Percentiles rank a stretch among this genome's conserved stretches.
Evolutionary conservation across 2,329 filamentous ascomycete genomes (phyloP).

Genomic region (Cryphonectria nitschkei): DNA sequence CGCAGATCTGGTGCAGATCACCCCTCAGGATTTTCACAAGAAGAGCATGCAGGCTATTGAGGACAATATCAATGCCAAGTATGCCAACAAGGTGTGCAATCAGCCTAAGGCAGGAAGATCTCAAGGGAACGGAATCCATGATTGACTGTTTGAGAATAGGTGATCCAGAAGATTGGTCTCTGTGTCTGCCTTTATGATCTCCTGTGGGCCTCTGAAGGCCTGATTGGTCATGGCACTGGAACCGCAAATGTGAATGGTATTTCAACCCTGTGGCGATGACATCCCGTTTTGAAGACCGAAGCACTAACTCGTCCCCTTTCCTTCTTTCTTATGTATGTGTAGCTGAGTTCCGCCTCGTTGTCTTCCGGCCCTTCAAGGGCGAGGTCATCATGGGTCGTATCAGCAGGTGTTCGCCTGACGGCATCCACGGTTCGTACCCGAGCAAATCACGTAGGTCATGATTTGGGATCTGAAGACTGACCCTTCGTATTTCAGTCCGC

Average conservation of each 20-base stretch:
- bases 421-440: slow-evolving; percentile 65
- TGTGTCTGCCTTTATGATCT: slow-evolving; percentile 94
- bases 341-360: slow-evolving; percentile 92
- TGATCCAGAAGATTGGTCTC: slow-evolving; percentile 91
- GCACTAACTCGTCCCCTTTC: slow-evolving; percentile 24
- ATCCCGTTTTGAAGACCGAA: not conserved
- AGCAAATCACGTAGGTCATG: no score
- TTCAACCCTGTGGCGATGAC: no score
- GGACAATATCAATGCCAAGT: slow-evolving; percentile 96
- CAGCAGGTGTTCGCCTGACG: slow-evolving; percentile 70
- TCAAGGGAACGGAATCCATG: not conserved
- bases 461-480: slow-evolving; percentile 5
- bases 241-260: slow-evolving; percentile 91
- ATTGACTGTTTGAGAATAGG: slow-evolving; percentile 46
- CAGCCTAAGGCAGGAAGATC: not conserved
- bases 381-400: slow-evolving; percentile 90
- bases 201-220: slow-evolving; percentile 83
- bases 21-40: slow-evolving; percentile 85
- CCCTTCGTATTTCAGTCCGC: slow-evolving; percentile 57
- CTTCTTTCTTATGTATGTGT: not conserved
- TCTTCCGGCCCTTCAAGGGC: slow-evolving; percentile 94
- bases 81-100: slow-evolving; percentile 77
- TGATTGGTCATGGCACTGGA: slow-evolving; percentile 91
- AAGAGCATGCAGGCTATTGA: slow-evolving; percentile 80
- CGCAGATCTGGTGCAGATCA: slow-evolving; percentile 91